Conservation (phyloP, 208 protist species). For the Leishmania aethiopica region DNA sequence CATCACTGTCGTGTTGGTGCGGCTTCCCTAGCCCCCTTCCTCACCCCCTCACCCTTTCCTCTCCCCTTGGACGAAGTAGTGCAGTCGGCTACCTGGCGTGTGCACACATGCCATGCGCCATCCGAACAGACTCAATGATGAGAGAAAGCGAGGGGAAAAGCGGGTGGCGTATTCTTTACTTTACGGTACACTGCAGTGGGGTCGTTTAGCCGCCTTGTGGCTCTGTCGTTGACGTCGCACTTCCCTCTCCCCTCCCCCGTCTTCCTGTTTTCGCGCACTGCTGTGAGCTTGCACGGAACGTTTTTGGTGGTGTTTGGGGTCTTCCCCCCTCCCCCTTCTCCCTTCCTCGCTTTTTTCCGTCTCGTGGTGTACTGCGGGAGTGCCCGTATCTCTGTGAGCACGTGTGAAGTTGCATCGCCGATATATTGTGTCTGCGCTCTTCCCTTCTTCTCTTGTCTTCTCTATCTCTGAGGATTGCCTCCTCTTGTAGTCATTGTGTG, state of each 20-base stretch:
- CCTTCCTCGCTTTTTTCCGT: background rate
- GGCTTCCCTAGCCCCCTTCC: background rate
- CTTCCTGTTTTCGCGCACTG: background rate
- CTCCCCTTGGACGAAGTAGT: background rate
- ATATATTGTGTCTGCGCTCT: background rate
- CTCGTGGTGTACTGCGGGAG: background rate
- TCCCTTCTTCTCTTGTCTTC: background rate
- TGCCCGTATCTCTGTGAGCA: background rate
- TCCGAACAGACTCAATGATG: background rate
- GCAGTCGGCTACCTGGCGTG: background rate
- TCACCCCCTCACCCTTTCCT: background rate
- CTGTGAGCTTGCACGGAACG: background rate
- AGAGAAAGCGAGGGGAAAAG: background rate
- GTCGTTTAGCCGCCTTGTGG: background rate
- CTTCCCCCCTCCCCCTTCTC: background rate
- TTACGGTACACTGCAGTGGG: background rate
- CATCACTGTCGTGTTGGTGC: background rate
- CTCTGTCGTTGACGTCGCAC: background rate
- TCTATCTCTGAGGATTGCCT: background rate
- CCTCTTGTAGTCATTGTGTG: background rate
- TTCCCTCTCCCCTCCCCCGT: background rate
- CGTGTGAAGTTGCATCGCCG: background rate
- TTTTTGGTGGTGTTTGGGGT: background rate
- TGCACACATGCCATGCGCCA: background rate
- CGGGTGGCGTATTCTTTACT: too few relatives aligned